Percentiles rank a stretch among this genome's conserved stretches.
Evolutionary conservation across 2,329 filamentous ascomycete species (phyloP).

Genomic region (Pseudogymnoascus sp.): DNA sequence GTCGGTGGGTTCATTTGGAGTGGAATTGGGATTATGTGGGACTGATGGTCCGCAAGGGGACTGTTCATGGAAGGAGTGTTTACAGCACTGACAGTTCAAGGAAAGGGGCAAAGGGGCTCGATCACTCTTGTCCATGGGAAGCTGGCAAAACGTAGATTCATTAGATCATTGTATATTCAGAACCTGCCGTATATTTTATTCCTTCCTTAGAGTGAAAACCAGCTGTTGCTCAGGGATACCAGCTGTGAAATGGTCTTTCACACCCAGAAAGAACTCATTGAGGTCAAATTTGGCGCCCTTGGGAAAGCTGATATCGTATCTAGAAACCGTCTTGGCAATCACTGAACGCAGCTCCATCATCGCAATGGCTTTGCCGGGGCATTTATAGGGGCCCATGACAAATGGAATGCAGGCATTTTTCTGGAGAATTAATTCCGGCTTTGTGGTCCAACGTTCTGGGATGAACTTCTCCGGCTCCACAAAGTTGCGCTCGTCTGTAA

Average conservation of each 20-base stretch:
- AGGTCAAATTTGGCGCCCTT: conserved; percentile 13
- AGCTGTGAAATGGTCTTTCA: conserved; percentile 15
- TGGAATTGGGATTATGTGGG: not conserved
- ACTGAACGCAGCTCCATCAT: conserved; percentile 28
- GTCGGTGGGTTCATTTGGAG: not conserved
- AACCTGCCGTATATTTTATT: not conserved
- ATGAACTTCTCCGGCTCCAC: conserved; percentile 23
- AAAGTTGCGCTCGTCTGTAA: conserved; percentile 15
- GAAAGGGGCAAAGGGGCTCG: not conserved
- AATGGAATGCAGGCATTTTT: conserved; percentile 24
- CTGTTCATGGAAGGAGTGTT: not conserved
- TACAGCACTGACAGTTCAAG: not conserved
- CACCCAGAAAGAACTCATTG: conserved; percentile 12
- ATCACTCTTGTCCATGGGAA: not conserved
- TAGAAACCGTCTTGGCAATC: conserved; percentile 18
- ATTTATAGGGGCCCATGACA: conserved; percentile 24
- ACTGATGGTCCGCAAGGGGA: too few relatives aligned
- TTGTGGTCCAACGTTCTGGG: conserved; percentile 26
- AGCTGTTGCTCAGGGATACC: conserved; percentile 11
- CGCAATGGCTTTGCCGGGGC: conserved; percentile 28
- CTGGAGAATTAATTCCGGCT: conserved; percentile 19
- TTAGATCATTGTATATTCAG: not conserved
- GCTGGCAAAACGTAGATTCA: not conserved
- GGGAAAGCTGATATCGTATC: conserved; percentile 21
- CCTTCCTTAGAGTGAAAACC: conserved; percentile 11